Base-by-base conservation (phyloP, 305 asterid species). In the Petunia hybrid region DNA sequence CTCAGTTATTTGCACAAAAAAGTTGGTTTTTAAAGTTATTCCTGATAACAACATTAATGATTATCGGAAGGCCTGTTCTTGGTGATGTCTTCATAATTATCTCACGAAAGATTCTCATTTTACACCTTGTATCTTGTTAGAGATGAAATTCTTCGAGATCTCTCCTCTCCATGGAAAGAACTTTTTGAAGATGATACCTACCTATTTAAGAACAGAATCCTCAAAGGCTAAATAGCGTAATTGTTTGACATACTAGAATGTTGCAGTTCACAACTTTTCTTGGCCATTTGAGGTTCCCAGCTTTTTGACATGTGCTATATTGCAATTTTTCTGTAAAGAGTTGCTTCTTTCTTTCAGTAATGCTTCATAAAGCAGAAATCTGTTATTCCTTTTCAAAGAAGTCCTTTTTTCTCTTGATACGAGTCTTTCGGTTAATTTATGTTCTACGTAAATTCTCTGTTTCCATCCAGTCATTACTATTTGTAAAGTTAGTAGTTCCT, bases 161-260 rank as follows among this genome's bases (percentile, higher is more conserved):
- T 70, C 12, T 51, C 59, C 39, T 45, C 60, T 46, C 39, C 10
- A 46, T 60, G 42, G 1, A 42, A 71, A 70, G 61, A 46, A 71
- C 12, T 71, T 31, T 22, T 71, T 46, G 60, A 31, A 8, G 31
- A 71, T 71, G 61, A 8, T 31, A 71, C 31, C 55, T 71, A 48
- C 35, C 77, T 71, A 31, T 48, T 46, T 38, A 71, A 71, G 61
- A 71, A 46, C 31, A 46, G 31, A 71, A 71, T 71, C 38, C 57
- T 35, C 43, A 71, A 71, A 71, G 5, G 77, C 61, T 71, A 71
- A 12, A 71, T 46, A 0, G 61, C 4, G 46, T 71, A 12, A 46
- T 46, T 71, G 10, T 71, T 71, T 36, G 31, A 10, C 40, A 22
- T 71, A 31, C 57, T 1, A 71, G 48, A 48, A 71, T 6, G 43